These are phyloP conservation scores for Scleroderma citrinum DNA, from an alignment of 768 basidiomycete species.

Conservation along the genomic window DNA sequence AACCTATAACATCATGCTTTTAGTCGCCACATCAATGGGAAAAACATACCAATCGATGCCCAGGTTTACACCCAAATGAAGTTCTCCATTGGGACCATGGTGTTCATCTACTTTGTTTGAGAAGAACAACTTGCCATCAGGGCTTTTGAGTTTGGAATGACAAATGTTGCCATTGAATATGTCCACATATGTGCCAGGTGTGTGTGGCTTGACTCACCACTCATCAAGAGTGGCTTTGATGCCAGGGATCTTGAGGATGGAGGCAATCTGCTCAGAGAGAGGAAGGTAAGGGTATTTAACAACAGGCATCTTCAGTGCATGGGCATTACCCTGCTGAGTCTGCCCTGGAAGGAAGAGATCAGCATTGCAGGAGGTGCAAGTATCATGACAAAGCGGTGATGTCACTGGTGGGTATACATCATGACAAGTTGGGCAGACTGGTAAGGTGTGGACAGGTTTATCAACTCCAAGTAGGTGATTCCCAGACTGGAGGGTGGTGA, in stretches of 20 bases:
- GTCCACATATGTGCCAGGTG: conserved; percentile 13
- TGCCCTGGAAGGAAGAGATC: not conserved
- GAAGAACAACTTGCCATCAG: too few relatives aligned
- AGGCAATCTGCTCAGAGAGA: conserved; percentile 1
- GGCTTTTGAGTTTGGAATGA: not conserved
- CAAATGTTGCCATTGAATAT: conserved; percentile 27
- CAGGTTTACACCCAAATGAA: conserved; percentile 23
- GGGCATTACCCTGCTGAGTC: not conserved
- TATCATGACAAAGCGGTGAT: not conserved
- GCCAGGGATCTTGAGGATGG: conserved; percentile 10
- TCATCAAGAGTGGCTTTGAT: conserved; percentile 4
- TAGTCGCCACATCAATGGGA: not conserved
- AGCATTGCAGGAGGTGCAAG: too few relatives aligned
- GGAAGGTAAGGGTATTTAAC: conserved; percentile 6
- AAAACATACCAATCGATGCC: conserved; percentile 28
- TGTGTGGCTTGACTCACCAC: conserved; percentile 4
- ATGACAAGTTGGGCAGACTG: conserved; percentile 18
- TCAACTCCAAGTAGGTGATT: conserved; percentile 4
- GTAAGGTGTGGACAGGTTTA: conserved; percentile 10
- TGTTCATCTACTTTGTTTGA: not conserved
- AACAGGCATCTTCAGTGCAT: not conserved
- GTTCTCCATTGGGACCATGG: conserved; percentile 16
- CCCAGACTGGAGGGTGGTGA: conserved; percentile 16
- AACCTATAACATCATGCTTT: conserved; percentile 20
- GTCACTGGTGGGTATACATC: conserved; percentile 11